phyloP scores from a whole-genome alignment of 2,329 filamentous ascomycete species.

The Epichloe sylvatica region DNA sequence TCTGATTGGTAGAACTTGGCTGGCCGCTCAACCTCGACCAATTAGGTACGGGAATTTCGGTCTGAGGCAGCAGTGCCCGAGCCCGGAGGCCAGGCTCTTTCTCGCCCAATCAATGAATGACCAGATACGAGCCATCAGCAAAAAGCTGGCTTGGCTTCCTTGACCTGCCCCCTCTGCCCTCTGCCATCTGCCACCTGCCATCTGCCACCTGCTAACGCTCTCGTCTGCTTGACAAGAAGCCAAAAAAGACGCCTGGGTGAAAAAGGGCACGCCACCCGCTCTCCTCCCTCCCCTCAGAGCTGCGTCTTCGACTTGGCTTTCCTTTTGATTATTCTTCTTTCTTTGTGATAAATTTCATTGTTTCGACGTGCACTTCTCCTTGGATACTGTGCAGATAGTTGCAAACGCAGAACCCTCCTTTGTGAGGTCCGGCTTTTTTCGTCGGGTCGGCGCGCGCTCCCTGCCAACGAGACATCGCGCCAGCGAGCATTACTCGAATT shows the following conservation, averaged over 20 bases:
- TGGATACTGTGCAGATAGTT: neutral
- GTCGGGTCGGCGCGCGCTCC: neutral
- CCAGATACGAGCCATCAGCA: neutral
- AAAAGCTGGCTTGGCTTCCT: conserved; percentile 15
- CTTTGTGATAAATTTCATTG: conserved; percentile 4
- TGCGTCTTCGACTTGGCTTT: conserved; percentile 6
- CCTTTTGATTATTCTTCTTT: conserved; percentile 1
- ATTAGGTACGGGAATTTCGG: conserved; percentile 17
- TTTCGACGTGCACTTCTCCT: neutral
- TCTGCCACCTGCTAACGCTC: conserved; percentile 12
- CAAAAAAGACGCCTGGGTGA: conserved; percentile 11
- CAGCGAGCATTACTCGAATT: neutral
- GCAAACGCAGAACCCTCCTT: neutral
- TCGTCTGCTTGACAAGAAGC: conserved; percentile 4
- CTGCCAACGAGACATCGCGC: conserved; percentile 2
- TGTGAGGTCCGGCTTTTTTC: neutral
- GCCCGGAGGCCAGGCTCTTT: conserved; percentile 1
- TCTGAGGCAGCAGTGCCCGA: conserved; percentile 22
- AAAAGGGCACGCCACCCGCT: conserved; percentile 16
- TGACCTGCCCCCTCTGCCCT: neutral
- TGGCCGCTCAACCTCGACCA: conserved; percentile 13
- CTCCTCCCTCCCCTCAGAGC: conserved; percentile 9
- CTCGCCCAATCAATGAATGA: neutral
- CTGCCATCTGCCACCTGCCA: neutral
- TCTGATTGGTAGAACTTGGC: conserved; percentile 19